phyloP scores from a whole-genome alignment of 2,329 filamentous ascomycete genomes.

The Akanthomyces lecanii region DNA sequence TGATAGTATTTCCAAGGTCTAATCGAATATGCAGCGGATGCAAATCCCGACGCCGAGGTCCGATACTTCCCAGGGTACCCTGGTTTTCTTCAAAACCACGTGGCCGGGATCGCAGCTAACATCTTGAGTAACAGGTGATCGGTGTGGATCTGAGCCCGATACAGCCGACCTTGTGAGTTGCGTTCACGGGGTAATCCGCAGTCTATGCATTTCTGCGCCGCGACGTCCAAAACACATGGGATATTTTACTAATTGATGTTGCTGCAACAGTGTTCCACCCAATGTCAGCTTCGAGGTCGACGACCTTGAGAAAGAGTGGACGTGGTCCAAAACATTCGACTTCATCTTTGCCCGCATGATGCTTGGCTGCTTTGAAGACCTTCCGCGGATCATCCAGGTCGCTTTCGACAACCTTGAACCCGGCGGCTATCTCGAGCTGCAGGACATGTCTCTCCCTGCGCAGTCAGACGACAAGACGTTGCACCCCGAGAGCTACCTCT shows the following conservation, averaged over 20 bases:
- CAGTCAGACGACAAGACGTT: conserved; percentile 41
- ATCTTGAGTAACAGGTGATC: conserved; percentile 24
- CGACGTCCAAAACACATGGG: too few species aligned
- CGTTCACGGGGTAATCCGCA: background rate
- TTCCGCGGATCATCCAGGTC: conserved; percentile 34
- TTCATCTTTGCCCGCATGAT: conserved; percentile 39
- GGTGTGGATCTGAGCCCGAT: conserved; percentile 42
- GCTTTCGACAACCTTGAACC: conserved; percentile 36
- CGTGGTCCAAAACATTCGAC: conserved; percentile 36
- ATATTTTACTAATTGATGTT: background rate
- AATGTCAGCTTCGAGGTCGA: conserved; percentile 47
- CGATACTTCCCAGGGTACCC: background rate
- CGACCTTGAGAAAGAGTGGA: conserved; percentile 40
- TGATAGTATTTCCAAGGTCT: background rate
- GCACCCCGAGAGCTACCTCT: conserved; percentile 24
- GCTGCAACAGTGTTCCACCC: conserved; percentile 37
- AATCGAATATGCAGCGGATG: conserved; percentile 24
- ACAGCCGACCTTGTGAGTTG: conserved; percentile 33
- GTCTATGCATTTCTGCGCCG: too few species aligned
- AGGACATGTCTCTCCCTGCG: conserved; percentile 38
- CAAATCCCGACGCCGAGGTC: conserved; percentile 29
- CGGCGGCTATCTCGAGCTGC: conserved; percentile 41
- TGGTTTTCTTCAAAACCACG: accelerated
- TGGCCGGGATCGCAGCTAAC: background rate
- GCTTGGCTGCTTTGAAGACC: conserved; percentile 32